Conservation (phyloP, 352 stramenopile species). For the Phytophthora litchii region DNA sequence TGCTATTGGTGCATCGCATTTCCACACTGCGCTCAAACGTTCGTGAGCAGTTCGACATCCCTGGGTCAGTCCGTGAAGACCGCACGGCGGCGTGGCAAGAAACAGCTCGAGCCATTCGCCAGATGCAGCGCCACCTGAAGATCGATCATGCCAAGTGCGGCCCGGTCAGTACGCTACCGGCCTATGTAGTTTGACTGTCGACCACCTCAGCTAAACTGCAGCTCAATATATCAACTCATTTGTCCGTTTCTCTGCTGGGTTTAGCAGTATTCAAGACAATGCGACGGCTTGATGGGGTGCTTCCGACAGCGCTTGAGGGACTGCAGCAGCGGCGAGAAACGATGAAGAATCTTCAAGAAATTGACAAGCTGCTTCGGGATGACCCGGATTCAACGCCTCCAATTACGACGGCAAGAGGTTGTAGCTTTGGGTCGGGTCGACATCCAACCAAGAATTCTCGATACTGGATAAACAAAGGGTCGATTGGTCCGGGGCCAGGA, state of each 20-base stretch:
- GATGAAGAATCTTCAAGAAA: constrained; percentile 25
- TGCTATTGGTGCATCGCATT: constrained; percentile 36
- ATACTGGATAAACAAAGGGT: constrained; percentile 20
- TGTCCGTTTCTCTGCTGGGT: constrained; percentile 16
- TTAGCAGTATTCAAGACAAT: constrained; percentile 4
- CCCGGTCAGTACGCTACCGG: constrained; percentile 32
- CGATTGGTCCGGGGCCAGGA: constrained; percentile 28
- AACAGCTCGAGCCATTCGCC: constrained; percentile 34
- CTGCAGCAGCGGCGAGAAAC: constrained; percentile 32
- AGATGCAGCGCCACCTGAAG: constrained; percentile 46
- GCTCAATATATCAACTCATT: constrained; percentile 18
- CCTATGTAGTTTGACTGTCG: constrained; percentile 33
- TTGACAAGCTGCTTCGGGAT: constrained; percentile 34
- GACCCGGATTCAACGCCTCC: constrained; percentile 2
- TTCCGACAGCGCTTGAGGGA: constrained; percentile 25
- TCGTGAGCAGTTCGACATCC: constrained; percentile 42
- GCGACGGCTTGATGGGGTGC: constrained; percentile 24
- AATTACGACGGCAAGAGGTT: constrained; percentile 1
- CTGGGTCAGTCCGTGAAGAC: constrained; percentile 36
- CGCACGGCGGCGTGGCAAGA: constrained; percentile 44
- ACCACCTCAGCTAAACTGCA: not conserved
- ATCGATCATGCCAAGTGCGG: constrained; percentile 30
- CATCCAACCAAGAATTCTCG: constrained; percentile 4
- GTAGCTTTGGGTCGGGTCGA: constrained; percentile 32
- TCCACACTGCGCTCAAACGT: constrained; percentile 22